A percentile compares a stretch with the other conserved stretches of the same genome.
phyloP scores from a whole-genome alignment of 108 stramenopile genomes.

The Licmophora abbreviata region DNA sequence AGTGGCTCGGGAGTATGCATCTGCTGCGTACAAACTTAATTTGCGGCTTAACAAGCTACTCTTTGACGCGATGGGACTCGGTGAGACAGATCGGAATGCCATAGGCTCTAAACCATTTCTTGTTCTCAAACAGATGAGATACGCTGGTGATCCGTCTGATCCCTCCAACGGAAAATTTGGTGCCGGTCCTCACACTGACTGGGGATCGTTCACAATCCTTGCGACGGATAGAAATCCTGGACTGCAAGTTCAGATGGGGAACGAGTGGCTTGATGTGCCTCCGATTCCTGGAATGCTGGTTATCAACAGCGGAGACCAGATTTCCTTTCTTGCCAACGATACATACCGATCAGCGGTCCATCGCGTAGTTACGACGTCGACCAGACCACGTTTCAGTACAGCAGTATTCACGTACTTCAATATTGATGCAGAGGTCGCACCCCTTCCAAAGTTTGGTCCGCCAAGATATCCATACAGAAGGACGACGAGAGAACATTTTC shows the following conservation, averaged over 20 bases:
- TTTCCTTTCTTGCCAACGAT: conserved; percentile 10
- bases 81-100: not conserved
- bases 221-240: conserved; percentile 10
- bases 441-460: conserved; percentile 1
- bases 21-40: conserved; percentile 8
- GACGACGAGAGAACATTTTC: conserved; percentile 11
- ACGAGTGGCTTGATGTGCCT: conserved; percentile 9
- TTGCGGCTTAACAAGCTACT: conserved; percentile 3
- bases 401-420: conserved; percentile 13
- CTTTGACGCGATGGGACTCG: conserved; percentile 9
- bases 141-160: conserved; percentile 10
- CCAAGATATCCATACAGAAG: not conserved
- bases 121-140: conserved; percentile 14
- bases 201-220: conserved; percentile 15
- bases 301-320: conserved; percentile 14
- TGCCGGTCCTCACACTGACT: conserved; percentile 12
- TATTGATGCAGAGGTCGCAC: conserved; percentile 2
- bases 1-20: conserved; percentile 1
- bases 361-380: conserved; percentile 9
- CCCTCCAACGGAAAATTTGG: conserved; percentile 7
- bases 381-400: conserved; percentile 4
- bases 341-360: conserved; percentile 10
- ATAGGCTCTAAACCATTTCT: conserved; percentile 8
- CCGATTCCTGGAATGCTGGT: conserved; percentile 7
- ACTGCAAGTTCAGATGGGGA: conserved; percentile 1